Base-by-base conservation (phyloP, 2,329 filamentous ascomycete genomes). In the Aspergillus uvarum region DNA sequence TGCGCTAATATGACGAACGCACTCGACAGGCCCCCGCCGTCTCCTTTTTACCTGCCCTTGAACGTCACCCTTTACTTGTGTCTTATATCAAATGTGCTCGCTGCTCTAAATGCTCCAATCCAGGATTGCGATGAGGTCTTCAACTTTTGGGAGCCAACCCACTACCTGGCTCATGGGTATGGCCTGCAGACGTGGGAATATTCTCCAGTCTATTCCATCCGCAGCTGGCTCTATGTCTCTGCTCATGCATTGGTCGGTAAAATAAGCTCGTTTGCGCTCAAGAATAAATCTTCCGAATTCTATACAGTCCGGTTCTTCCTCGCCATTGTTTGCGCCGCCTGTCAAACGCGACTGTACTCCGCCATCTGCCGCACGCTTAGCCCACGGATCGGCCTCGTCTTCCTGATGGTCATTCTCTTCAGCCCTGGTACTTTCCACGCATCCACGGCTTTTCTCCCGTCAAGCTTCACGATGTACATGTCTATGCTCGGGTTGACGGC, bases 151-250 rank as follows among this genome's bases (percentile, higher is more conserved):
- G 95, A 99, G 71, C 94, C 95, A 0, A 87, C 93, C 0, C 95
- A 99, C 77, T 99, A 97, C 76, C 84, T 99, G 29, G 89, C 87
- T 60, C 92, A 97, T 80, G 91, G 91, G 68, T 94, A 96, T 72
- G 95, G 94, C 44, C 82, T 97, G 54, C 93, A 99, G 79, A 99
- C 95, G 1, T 99, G 95, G 95, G 95, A 99, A 77, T 99, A 98
- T 78, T 96, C 94, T 0, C 95, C 95, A 5, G 89, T 94, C 59
- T 98, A 90, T 77, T 91, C 92, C 54, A 97, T 99, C 68, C 88
- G 95, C 64, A 97, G 92, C 79, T 99, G 95, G 95, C 82, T 92
- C 22, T 99, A 99, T 71, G 82, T 96, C 42, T 85, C 82, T 5
- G 77, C 97, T 1, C 94, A 99, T 76, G 90, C 92, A 26, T 67